Conservation (phyloP, 345 rosid genomes). For the Citrus sinensis region DVS_A1.0 CM039162.1:25246001-25246500, state of each 20-base stretch:
- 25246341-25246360: background rate
- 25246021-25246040: background rate
- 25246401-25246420: constrained; percentile 14
- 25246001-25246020: too few species aligned
- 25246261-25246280: background rate
- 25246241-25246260: constrained; percentile 10
- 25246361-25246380: background rate
- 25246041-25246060: background rate
- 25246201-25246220: background rate
- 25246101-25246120: background rate
- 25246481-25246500: constrained; percentile 48
- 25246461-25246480: constrained; percentile 65
- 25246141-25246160: background rate
- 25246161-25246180: background rate
- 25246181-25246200: constrained; percentile 6
- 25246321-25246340: background rate
- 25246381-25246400: constrained; percentile 13
- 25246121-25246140: background rate
- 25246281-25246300: background rate
- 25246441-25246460: constrained; percentile 59
- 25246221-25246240: background rate
- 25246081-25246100: background rate
- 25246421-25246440: constrained; percentile 45
- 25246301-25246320: constrained; percentile 1
- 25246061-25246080: background rate